These are phyloP conservation scores for Myxozyma neotropica DNA, from an alignment of 805 yeast genomes.

Conservation along the genomic window DNA sequence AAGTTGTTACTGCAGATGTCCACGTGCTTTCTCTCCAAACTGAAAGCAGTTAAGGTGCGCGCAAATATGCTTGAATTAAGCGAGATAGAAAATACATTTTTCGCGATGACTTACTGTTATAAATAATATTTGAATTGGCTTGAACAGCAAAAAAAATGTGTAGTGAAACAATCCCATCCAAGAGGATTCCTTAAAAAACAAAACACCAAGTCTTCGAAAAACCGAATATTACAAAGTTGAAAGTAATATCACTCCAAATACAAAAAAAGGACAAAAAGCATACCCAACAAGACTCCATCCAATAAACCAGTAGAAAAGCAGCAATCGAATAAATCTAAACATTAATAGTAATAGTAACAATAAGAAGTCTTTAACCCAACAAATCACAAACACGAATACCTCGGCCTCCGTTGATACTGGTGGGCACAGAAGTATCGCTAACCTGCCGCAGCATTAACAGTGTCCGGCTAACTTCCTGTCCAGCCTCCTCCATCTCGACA, in stretches of 20 bases:
- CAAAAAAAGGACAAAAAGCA: not conserved
- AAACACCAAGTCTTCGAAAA: not conserved
- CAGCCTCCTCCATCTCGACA: slow-evolving; percentile 32
- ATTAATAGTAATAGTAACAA: not conserved
- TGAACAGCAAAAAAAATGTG: not conserved
- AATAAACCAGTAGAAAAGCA: not conserved
- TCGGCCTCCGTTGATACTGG: not conserved
- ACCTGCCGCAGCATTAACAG: slow-evolving; percentile 30
- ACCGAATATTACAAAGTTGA: not conserved
- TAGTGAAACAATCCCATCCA: not conserved
- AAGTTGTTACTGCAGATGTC: no score
- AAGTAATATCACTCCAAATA: no score
- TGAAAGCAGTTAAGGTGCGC: no score
- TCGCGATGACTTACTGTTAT: no score
- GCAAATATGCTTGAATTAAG: no score
- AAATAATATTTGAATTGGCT: not conserved
- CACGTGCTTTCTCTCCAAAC: no score
- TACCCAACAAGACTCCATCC: not conserved
- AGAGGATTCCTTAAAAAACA: not conserved
- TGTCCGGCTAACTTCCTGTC: slow-evolving; percentile 31
- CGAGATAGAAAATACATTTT: no score
- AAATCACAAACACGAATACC: slow-evolving; percentile 33
- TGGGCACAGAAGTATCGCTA: slow-evolving; percentile 6
- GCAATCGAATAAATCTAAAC: not conserved
- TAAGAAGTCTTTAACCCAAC: slow-evolving; percentile 16